Conservation (phyloP, 2,329 filamentous ascomycete species). For the Zymoseptoria ardabiliae region DNA sequence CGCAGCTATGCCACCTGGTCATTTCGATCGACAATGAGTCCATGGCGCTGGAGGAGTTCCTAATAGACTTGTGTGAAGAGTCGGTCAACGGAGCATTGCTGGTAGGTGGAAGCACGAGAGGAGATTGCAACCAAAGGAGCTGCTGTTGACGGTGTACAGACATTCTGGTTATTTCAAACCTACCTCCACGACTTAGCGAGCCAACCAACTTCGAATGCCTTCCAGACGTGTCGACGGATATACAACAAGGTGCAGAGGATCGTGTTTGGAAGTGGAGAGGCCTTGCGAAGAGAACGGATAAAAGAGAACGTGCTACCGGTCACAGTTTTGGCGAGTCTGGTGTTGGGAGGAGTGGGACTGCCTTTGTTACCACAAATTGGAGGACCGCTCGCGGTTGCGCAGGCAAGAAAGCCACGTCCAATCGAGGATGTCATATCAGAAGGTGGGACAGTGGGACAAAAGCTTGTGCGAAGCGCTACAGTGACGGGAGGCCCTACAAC, state of each 20-base stretch:
- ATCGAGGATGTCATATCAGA: constrained; percentile 56
- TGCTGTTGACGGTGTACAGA: constrained; percentile 44
- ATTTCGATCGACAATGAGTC: constrained; percentile 86
- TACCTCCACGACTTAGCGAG: constrained; percentile 74
- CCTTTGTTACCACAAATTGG: constrained; percentile 71
- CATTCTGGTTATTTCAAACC: constrained; percentile 85
- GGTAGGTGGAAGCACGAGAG: constrained; percentile 44
- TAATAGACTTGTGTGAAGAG: constrained; percentile 78
- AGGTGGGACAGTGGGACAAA: constrained; percentile 45
- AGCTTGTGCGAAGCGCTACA: constrained; percentile 62
- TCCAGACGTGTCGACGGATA: constrained; percentile 73
- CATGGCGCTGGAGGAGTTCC: constrained; percentile 82
- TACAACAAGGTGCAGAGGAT: constrained; percentile 87
- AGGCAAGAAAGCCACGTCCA: constrained; percentile 67
- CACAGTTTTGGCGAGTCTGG: constrained; percentile 71
- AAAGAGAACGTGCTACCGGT: constrained; percentile 75
- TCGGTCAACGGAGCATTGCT: constrained; percentile 76
- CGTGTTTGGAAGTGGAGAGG: constrained; percentile 70
- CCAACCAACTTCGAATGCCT: constrained; percentile 67
- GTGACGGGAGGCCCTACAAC: constrained; percentile 44
- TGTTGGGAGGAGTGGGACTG: constrained; percentile 67
- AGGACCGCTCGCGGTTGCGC: constrained; percentile 72
- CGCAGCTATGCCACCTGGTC: constrained; percentile 76
- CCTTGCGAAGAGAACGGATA: constrained; percentile 63
- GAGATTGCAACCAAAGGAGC: not conserved